Conservation (phyloP, 495 filamentous ascomycete species). For the Trichoderma reesei region DNA sequence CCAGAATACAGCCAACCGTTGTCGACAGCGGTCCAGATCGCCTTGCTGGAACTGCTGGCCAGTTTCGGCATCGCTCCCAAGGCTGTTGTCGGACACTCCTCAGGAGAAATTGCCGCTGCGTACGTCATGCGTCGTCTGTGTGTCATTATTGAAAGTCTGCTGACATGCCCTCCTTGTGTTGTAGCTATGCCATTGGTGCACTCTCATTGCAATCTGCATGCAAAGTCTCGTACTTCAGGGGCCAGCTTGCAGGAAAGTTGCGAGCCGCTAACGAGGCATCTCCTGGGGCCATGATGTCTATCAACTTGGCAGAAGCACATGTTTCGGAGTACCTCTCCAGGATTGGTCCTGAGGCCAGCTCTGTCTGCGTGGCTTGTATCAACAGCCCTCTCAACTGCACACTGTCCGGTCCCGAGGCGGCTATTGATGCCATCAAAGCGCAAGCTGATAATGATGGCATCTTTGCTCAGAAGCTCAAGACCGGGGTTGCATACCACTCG, state of each 20-base stretch:
- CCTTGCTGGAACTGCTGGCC: constrained; percentile 39
- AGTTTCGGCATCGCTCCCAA: constrained; percentile 35
- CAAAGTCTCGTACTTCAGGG: constrained; percentile 35
- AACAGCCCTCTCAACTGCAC: constrained; percentile 40
- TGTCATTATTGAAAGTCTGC: not conserved
- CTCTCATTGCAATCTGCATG: constrained; percentile 34
- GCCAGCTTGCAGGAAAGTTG: constrained; percentile 20
- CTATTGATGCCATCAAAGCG: constrained; percentile 25
- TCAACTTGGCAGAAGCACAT: constrained; percentile 22
- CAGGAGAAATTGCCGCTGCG: constrained; percentile 47
- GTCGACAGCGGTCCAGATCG: constrained; percentile 40
- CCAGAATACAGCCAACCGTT: constrained; percentile 31
- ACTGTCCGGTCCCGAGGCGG: constrained; percentile 28
- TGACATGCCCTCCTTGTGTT: constrained; percentile 13
- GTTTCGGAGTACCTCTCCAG: constrained; percentile 18
- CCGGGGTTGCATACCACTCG: constrained; percentile 35
- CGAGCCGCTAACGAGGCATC: constrained; percentile 13
- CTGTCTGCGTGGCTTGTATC: constrained; percentile 32
- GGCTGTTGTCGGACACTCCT: constrained; percentile 49
- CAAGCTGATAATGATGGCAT: constrained; percentile 23
- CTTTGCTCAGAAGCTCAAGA: constrained; percentile 37
- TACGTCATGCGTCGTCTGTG: constrained; percentile 13
- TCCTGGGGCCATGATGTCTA: constrained; percentile 35
- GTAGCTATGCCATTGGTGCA: constrained; percentile 28
- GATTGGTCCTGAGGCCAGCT: not conserved